Evolutionary conservation across 1,284 basidiomycete species (phyloP).

Genomic region (Naganishia sp.): DNA sequence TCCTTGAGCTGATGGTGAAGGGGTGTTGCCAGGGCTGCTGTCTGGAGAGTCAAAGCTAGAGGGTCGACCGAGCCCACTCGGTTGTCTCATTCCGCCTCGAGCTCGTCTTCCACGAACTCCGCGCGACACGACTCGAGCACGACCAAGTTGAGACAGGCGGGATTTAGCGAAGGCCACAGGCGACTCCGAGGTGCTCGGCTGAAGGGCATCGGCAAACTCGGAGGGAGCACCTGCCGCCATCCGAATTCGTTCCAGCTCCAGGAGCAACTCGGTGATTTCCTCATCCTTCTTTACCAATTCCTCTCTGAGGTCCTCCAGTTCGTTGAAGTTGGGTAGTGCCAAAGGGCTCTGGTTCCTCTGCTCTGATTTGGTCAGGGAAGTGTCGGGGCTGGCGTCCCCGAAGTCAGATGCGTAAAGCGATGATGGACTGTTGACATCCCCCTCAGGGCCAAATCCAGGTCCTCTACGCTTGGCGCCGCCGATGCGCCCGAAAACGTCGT

Average conservation of each 20-base stretch:
- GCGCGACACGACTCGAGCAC: constrained; percentile 25
- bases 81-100: constrained; percentile 34
- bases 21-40: constrained; percentile 12
- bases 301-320: constrained; percentile 44
- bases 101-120: constrained; percentile 40
- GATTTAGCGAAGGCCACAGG: constrained; percentile 13
- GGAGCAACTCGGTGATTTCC: constrained; percentile 6
- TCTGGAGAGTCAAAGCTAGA: constrained; percentile 27
- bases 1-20: constrained; percentile 11
- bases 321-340: constrained; percentile 49
- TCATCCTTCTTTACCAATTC: constrained; percentile 18
- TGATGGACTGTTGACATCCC: constrained; percentile 55
- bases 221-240: not conserved
- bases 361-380: constrained; percentile 60
- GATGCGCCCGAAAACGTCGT: constrained; percentile 62
- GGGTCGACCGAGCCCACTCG: constrained; percentile 16
- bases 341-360: constrained; percentile 44
- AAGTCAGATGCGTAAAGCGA: constrained; percentile 52
- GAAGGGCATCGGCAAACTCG: not conserved
- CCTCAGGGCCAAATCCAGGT: constrained; percentile 62
- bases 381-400: constrained; percentile 62
- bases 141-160: constrained; percentile 3
- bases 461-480: constrained; percentile 56
- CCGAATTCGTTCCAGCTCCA: constrained; percentile 11
- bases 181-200: constrained; percentile 16